Conservation (phyloP, 129 eudicot species). For the Artemisia tridentata region DNA sequence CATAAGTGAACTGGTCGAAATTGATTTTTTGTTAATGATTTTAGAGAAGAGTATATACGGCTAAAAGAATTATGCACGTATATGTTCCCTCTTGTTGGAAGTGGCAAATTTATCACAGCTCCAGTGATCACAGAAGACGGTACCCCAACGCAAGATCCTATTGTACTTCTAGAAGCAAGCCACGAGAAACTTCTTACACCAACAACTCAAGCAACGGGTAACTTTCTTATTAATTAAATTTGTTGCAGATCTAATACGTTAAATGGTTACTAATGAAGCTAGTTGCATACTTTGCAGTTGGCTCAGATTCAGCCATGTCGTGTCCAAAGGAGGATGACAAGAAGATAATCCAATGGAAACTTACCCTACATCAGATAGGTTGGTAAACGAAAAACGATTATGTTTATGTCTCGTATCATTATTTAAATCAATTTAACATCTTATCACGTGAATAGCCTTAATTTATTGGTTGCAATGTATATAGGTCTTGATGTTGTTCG, state of each 20-base stretch:
- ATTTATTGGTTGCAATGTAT: conserved; percentile 29
- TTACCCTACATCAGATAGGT: conserved; percentile 91
- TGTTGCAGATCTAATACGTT: neutral
- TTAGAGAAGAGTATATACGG: conserved; percentile 61
- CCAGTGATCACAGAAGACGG: conserved; percentile 79
- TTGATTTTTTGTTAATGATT: conserved; percentile 8
- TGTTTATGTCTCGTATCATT: too few relatives aligned
- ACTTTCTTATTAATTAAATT: neutral
- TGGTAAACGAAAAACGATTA: conserved; percentile 17
- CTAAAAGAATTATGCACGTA: conserved; percentile 67
- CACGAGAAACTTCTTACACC: conserved; percentile 32
- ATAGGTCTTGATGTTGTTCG: conserved; percentile 96
- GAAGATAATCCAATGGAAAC: conserved; percentile 87
- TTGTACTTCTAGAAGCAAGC: conserved; percentile 63
- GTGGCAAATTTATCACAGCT: conserved; percentile 82
- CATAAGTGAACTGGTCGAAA: neutral
- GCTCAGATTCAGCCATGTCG: conserved; percentile 27
- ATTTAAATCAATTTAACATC: too few relatives aligned
- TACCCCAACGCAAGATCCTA: conserved; percentile 66
- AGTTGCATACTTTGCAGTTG: conserved; percentile 32
- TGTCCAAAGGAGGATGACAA: conserved; percentile 42
- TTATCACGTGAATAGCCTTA: conserved; percentile 13
- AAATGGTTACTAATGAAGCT: conserved; percentile 18
- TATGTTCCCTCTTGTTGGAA: conserved; percentile 87
- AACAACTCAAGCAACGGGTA: conserved; percentile 38